Evolutionary conservation across 2,329 filamentous ascomycete genomes (phyloP).

Genomic region (Stachybotrys echinatus): DNA sequence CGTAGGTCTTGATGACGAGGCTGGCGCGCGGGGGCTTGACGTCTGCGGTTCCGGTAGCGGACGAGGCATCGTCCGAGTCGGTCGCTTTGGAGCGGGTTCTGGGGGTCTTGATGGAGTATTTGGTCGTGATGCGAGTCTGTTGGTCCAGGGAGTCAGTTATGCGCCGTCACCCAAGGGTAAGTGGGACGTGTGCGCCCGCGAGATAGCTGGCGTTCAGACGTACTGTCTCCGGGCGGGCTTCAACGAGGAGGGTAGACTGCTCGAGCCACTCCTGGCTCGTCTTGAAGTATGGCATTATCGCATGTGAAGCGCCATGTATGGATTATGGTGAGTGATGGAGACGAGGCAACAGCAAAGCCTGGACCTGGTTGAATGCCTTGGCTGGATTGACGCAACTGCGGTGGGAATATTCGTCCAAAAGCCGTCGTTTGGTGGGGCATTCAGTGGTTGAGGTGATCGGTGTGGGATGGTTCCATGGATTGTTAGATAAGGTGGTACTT

Average conservation of each 20-base stretch:
- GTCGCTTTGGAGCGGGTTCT: constrained; percentile 16
- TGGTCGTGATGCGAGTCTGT: constrained; percentile 86
- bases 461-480: too few relatives aligned
- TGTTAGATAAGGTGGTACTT: too few relatives aligned
- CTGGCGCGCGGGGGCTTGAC: constrained; percentile 55
- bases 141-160: too few relatives aligned
- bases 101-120: constrained; percentile 67
- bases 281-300: constrained; percentile 70
- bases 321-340: neutral
- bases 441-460: too few relatives aligned
- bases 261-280: constrained; percentile 89
- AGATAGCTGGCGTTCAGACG: constrained; percentile 19
- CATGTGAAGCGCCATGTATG: neutral
- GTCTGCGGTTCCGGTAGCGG: constrained; percentile 17
- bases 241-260: constrained; percentile 77
- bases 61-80: constrained; percentile 19
- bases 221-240: constrained; percentile 82
- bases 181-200: neutral
- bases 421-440: too few relatives aligned
- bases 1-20: constrained; percentile 84
- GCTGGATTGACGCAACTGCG: neutral
- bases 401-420: too few relatives aligned
- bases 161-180: constrained; percentile 7
- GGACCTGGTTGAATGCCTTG: constrained; percentile 66
- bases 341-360: constrained; percentile 78